Conservation (phyloP, 75 land plant species). For the Larix kaempferi region DNA sequence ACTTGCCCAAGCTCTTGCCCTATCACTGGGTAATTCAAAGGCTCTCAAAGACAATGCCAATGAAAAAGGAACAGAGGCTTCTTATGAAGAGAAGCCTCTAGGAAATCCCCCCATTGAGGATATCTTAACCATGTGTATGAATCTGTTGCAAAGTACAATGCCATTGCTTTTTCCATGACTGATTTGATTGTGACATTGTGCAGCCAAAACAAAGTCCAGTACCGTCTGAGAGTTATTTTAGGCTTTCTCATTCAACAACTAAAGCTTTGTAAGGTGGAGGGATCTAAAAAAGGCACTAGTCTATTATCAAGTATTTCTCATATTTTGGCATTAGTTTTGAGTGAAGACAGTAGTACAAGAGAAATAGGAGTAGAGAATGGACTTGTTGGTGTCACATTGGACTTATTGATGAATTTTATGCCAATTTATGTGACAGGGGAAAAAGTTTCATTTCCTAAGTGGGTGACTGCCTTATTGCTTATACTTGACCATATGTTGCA, state of each 20-base stretch:
- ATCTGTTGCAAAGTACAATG: slow-evolving; percentile 63
- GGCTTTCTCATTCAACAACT: slow-evolving; percentile 71
- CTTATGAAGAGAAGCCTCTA: slow-evolving; percentile 40
- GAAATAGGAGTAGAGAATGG: slow-evolving; percentile 83
- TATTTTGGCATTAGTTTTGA: slow-evolving; percentile 78
- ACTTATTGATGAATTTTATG: slow-evolving; percentile 43
- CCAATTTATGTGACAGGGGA: slow-evolving; percentile 16
- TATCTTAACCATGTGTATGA: slow-evolving; percentile 66
- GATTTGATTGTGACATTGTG: slow-evolving; percentile 89
- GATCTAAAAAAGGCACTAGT: slow-evolving; percentile 42
- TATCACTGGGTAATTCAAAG: slow-evolving; percentile 80
- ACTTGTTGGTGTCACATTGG: slow-evolving; percentile 42
- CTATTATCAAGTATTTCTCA: slow-evolving; percentile 68
- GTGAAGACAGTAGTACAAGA: slow-evolving; percentile 68
- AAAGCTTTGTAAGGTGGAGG: slow-evolving; percentile 57
- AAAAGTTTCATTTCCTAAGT: slow-evolving; percentile 46
- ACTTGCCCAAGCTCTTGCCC: slow-evolving; percentile 89
- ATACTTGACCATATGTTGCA: slow-evolving; percentile 81
- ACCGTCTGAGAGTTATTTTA: slow-evolving; percentile 61
- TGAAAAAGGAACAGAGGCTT: slow-evolving; percentile 42
- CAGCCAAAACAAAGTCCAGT: slow-evolving; percentile 74
- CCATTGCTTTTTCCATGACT: slow-evolving; percentile 72
- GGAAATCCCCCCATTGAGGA: slow-evolving; percentile 80
- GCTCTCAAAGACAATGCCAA: slow-evolving; percentile 43
- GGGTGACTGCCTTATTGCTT: slow-evolving; percentile 67